phyloP scores from a whole-genome alignment of 768 basidiomycete species.

The Suillus brevipes region DNA sequence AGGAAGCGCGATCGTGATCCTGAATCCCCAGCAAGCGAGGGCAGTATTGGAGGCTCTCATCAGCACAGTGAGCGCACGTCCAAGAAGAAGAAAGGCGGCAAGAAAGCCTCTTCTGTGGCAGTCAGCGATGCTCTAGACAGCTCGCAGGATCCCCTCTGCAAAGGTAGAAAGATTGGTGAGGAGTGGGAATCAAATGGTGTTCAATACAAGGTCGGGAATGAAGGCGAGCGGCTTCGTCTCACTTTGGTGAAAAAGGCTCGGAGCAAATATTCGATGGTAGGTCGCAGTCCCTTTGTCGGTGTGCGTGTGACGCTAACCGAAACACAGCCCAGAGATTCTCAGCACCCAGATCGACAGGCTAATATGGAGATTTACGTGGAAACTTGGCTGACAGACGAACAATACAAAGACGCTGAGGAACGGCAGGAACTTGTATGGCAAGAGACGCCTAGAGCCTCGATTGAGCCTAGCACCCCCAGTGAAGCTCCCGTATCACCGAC shows the following conservation, averaged over 20 bases:
- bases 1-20: conserved; percentile 67
- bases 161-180: conserved; percentile 64
- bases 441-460: conserved; percentile 46
- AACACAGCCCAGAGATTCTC: conserved; percentile 69
- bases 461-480: conserved; percentile 43
- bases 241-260: conserved; percentile 70
- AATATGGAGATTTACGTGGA: conserved; percentile 76
- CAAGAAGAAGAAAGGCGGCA: conserved; percentile 56
- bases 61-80: conserved; percentile 11
- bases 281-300: conserved; percentile 18
- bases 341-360: conserved; percentile 70
- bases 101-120: conserved; percentile 39
- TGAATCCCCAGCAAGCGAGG: conserved; percentile 42
- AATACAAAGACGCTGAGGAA: conserved; percentile 64
- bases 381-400: conserved; percentile 75
- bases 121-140: conserved; percentile 45
- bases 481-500: conserved; percentile 40
- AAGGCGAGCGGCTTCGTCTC: conserved; percentile 69
- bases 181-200: conserved; percentile 76
- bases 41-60: conserved; percentile 18
- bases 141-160: conserved; percentile 53
- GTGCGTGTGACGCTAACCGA: conserved; percentile 10
- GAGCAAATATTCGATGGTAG: conserved; percentile 72
- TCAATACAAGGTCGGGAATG: conserved; percentile 67
- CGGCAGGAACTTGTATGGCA: conserved; percentile 69